Base-by-base conservation (phyloP, 1,284 basidiomycete genomes). In the Fomes fomentarius region DNA sequence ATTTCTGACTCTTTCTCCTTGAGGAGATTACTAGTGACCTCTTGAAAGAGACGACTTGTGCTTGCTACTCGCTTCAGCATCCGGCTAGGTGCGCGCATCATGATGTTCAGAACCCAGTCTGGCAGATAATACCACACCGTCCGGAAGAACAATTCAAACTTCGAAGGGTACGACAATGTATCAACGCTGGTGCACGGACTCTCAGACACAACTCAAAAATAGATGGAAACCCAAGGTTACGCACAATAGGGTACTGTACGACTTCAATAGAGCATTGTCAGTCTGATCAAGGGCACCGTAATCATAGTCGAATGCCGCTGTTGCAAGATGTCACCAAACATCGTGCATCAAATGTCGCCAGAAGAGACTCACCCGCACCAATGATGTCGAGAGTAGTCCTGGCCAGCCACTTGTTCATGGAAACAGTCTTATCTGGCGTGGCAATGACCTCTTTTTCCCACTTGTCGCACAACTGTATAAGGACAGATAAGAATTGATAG, bases 311-410 rank as follows among this genome's bases (percentile, higher is more conserved):
- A 69, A 71, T 1, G 67, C 67, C 25, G 67, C 63, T 58, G 46
- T 21, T 24, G 22, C 9, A 12, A 19, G 22, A 17, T 22, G n/a
- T 15, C n/a, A n/a, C n/a, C 12, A 19, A 21, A 24, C 44, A 21
- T 5, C 17, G 31, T 4, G 10, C 14, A 9, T 5, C 19, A 21
- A 10, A 8, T 9, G 42, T 44, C 22, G 30, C n/a, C n/a, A n/a
- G n/a, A n/a, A n/a, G n/a, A n/a, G n/a, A n/a, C 47, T 10, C 37
- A 63, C 64, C 57, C 43, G 57, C 57, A 11, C 78, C 77, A 40
- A 82, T 79, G 12, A 78, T 67, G 55, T 80, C 79, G 24, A 81
- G 63, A 1, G 78, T 79, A 11, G 71, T 67, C 38, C 73, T 71
- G 1, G 69, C 70, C n/a, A 81, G 66, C 69, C 72, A 78, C 4